Percentiles rank a stretch among this genome's conserved stretches.
Evolutionary conservation across 2,329 filamentous ascomycete species (phyloP).

Genomic region (Beauveria asiatica): DNA sequence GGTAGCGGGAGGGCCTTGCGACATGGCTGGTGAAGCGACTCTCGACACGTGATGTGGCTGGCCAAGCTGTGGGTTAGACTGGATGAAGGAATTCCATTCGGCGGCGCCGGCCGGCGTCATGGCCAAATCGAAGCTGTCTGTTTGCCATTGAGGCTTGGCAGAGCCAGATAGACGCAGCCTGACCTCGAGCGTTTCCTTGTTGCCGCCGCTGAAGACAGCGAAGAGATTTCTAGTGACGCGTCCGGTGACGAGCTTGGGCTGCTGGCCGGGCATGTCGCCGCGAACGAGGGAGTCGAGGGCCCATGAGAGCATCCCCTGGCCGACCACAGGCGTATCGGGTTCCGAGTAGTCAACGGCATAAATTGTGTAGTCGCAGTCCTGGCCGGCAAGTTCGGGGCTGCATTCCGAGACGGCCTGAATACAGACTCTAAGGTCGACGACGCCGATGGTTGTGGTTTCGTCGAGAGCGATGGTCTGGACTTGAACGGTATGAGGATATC

Average conservation of each 20-base stretch:
- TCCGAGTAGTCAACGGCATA: slow-evolving; percentile 97
- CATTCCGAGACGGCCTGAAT: slow-evolving; percentile 67
- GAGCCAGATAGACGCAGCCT: slow-evolving; percentile 80
- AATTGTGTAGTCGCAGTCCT: slow-evolving; percentile 79
- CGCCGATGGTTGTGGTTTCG: slow-evolving; percentile 70
- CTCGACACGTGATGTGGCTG: slow-evolving; percentile 27
- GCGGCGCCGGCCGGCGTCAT: slow-evolving; percentile 52
- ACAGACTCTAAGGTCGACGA: slow-evolving; percentile 81
- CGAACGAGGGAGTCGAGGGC: slow-evolving; percentile 45
- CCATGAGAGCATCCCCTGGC: slow-evolving; percentile 91
- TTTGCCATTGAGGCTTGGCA: slow-evolving; percentile 41
- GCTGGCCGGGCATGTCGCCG: slow-evolving; percentile 36
- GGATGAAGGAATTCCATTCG: slow-evolving; percentile 72
- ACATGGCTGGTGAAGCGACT: slow-evolving; percentile 29
- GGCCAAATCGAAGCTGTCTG: slow-evolving; percentile 21
- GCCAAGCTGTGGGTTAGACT: slow-evolving; percentile 54
- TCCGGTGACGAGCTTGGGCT: slow-evolving; percentile 74
- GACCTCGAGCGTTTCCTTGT: slow-evolving; percentile 85
- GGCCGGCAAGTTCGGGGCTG: slow-evolving; percentile 74
- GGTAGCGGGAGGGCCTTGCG: slow-evolving; percentile 20
- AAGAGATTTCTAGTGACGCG: slow-evolving; percentile 81
- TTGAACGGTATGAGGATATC: slow-evolving; percentile 69
- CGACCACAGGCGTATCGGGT: slow-evolving; percentile 83
- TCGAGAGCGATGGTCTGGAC: slow-evolving; percentile 77
- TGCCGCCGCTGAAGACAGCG: slow-evolving; percentile 73